Base-by-base conservation (phyloP, 2,329 filamentous ascomycete species). In the Neopestalotiopsis rosae region DNA sequence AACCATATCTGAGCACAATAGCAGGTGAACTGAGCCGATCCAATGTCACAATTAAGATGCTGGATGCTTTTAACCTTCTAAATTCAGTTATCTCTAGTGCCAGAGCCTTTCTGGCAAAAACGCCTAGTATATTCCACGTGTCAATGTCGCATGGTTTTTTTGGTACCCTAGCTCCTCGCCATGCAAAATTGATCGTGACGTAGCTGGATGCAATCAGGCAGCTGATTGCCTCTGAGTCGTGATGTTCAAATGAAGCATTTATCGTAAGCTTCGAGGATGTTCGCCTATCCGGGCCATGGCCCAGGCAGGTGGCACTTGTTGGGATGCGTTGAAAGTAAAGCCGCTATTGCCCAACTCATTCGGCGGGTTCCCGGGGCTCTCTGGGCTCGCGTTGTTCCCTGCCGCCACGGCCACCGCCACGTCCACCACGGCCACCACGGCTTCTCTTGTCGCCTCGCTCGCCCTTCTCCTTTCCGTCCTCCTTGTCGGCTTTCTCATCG, bases 331-430 rank as follows among this genome's bases (percentile, higher is more conserved):
- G 28, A 28, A n/a, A 14, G 56, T 38, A 28, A 9, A 34, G 32
- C 30, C 20, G 24, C 20, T 38, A 57, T 49, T 56, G 32, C 32
- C n/a, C 45, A n/a, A 20, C 62, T 69, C 65, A 78, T 75, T 84
- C 81, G 69, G 79, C 74, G 61, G 82, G 83, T 76, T 85, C 83
- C 71, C 86, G 79, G 65, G 86, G 85, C 78, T 89, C 84, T 71
- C 84, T 77, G 57, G 81, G 81, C 74, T 86, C 83, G 70, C 84
- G 78, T 66, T 79, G 82, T 64, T 84, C 84, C 61, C 85, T 82
- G 66, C 83, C 80, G 58, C 88, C 81, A 64, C 84, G 83, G 52
- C 87, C 85, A 61, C 86, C 85, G 56, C 88, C 81, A 40, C 85
- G 82, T 34, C 84, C 84, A 13, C 76, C 75, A 42, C 77, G 73